A percentile compares a stretch with the other conserved stretches of the same genome.
phyloP scores from a whole-genome alignment of 2,329 filamentous ascomycete species.

The Blumeriella jaapii region DNA sequence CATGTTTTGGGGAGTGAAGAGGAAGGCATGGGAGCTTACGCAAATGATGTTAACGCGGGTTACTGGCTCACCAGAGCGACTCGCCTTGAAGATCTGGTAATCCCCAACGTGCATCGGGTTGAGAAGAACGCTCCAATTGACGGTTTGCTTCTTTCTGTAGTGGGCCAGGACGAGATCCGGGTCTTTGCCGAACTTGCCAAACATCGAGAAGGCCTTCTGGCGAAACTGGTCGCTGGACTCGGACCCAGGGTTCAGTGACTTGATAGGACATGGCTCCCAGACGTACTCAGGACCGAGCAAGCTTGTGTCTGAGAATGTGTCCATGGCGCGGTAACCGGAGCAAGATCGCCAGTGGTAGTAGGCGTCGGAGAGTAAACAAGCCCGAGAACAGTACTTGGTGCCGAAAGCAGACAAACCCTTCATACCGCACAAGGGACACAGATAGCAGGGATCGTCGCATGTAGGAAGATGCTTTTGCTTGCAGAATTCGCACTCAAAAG shows the following conservation, averaged over 20 bases:
- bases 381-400: slow-evolving; percentile 17
- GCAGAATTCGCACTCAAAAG: slow-evolving; percentile 3
- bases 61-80: slow-evolving; percentile 7
- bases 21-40: slow-evolving; percentile 10
- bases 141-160: slow-evolving; percentile 7
- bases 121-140: slow-evolving; percentile 4
- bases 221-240: slow-evolving; percentile 15
- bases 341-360: slow-evolving; percentile 14
- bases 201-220: slow-evolving; percentile 20
- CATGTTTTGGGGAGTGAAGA: not conserved
- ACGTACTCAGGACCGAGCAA: slow-evolving; percentile 3
- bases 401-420: slow-evolving; percentile 4
- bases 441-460: slow-evolving; percentile 6
- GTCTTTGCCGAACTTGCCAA: slow-evolving; percentile 15
- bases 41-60: slow-evolving; percentile 17
- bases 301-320: not conserved
- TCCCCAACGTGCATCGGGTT: slow-evolving; percentile 13
- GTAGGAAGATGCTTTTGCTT: slow-evolving; percentile 2
- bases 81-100: slow-evolving; percentile 23
- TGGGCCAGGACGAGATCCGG: slow-evolving; percentile 16
- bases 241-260: not conserved
- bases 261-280: slow-evolving; percentile 7
- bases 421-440: slow-evolving; percentile 20
- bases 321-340: slow-evolving; percentile 6
- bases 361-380: slow-evolving; percentile 20